Conservation (phyloP, 768 basidiomycete genomes). For the Suillus subaureus region DNA sequence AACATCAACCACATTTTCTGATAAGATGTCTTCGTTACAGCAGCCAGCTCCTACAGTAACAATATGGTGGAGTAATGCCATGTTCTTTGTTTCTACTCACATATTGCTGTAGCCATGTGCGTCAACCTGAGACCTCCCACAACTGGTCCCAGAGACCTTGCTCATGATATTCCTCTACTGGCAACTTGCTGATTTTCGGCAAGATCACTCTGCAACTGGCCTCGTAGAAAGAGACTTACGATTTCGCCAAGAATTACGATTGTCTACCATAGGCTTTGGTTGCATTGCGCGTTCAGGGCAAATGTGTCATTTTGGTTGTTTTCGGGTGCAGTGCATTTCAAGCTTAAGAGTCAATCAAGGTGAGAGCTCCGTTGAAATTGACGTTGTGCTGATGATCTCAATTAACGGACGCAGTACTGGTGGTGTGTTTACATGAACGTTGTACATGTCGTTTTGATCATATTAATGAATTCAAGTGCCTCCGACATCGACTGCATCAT, state of each 20-base stretch:
- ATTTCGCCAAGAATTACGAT: conserved; percentile 57
- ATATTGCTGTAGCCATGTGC: conserved; percentile 56
- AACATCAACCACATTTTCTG: background rate
- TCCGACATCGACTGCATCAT: conserved; percentile 77
- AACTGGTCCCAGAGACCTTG: conserved; percentile 47
- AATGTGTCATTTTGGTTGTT: conserved; percentile 54
- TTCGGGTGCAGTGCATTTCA: conserved; percentile 78
- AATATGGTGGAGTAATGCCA: conserved; percentile 66
- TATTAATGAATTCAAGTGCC: conserved; percentile 46
- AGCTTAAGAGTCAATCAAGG: conserved; percentile 81
- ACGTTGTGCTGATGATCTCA: background rate
- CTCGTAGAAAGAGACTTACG: conserved; percentile 3
- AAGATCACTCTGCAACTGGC: conserved; percentile 23
- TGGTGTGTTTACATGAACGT: conserved; percentile 39
- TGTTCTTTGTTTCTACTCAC: conserved; percentile 62
- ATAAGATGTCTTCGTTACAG: background rate
- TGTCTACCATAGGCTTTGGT: conserved; percentile 81
- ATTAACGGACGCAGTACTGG: conserved; percentile 39
- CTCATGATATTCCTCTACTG: conserved; percentile 58
- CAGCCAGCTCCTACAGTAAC: conserved; percentile 20
- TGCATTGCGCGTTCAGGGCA: conserved; percentile 71
- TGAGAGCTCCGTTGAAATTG: conserved; percentile 26
- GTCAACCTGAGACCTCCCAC: conserved; percentile 51
- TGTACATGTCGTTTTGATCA: background rate
- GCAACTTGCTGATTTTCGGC: conserved; percentile 77